Percentiles rank a stretch among this genome's conserved stretches.
phyloP scores from a whole-genome alignment of 2,329 filamentous ascomycete genomes.

The Falciphora oryzae region DNA sequence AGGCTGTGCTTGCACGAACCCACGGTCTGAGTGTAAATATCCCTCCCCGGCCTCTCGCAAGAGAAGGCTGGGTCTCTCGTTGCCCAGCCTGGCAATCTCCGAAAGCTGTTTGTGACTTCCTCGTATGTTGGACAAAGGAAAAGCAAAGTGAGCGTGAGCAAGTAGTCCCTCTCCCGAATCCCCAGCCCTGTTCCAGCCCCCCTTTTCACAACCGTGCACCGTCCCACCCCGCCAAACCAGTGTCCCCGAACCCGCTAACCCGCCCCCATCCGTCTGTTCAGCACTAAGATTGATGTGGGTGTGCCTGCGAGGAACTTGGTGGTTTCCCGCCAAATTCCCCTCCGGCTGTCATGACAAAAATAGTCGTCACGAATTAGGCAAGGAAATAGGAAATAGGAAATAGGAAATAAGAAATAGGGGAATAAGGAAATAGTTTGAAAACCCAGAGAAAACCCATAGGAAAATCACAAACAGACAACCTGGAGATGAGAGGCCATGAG shows the following conservation, averaged over 20 bases:
- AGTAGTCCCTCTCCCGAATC: too few relatives aligned
- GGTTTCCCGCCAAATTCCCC: neutral
- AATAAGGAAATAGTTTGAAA: neutral
- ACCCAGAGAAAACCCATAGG: slow-evolving; percentile 7
- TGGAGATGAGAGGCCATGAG: neutral
- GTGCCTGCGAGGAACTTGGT: neutral
- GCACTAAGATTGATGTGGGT: neutral
- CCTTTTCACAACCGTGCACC: too few relatives aligned
- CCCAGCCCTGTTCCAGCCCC: too few relatives aligned
- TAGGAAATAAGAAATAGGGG: neutral
- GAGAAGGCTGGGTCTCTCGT: too few relatives aligned
- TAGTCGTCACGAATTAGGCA: neutral
- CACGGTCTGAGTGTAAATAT: too few relatives aligned
- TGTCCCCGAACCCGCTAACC: too few relatives aligned
- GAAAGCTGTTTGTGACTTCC: too few relatives aligned
- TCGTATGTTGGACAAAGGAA: slow-evolving; percentile 14
- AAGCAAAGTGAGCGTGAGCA: slow-evolving; percentile 6
- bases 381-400: neutral
- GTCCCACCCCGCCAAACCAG: too few relatives aligned
- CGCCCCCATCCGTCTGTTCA: too few relatives aligned
- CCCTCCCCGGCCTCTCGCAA: too few relatives aligned
- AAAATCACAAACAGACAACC: slow-evolving; percentile 14
- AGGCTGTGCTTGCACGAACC: too few relatives aligned
- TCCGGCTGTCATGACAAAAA: neutral
- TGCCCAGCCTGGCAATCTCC: too few relatives aligned